phyloP scores from a whole-genome alignment of 257 asterid genomes.

The Solanum dulcamara region DNA sequence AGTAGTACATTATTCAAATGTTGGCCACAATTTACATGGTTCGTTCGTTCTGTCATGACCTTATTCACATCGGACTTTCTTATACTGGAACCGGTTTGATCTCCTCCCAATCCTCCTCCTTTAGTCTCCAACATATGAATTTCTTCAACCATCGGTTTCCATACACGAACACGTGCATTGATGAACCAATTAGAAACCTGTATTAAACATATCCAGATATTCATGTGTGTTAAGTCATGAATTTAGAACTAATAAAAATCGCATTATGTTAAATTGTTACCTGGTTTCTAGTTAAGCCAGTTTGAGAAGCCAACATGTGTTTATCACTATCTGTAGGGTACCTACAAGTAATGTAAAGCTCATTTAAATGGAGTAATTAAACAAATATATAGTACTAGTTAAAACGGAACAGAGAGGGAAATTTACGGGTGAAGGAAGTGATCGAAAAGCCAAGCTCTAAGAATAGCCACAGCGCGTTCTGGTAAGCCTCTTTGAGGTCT shows the following conservation, averaged over 20 bases:
- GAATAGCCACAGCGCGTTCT: constrained; percentile 68
- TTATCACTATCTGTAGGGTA: constrained; percentile 85
- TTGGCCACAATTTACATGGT: constrained; percentile 1
- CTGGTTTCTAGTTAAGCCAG: constrained; percentile 84
- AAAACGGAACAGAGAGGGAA: too few relatives aligned
- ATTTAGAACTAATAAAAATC: not conserved
- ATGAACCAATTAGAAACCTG: constrained; percentile 90
- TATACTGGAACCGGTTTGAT: not conserved
- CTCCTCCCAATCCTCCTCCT: constrained; percentile 19
- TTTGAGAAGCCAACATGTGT: constrained; percentile 75
- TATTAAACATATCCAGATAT: not conserved
- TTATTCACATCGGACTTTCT: not conserved
- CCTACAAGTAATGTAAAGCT: constrained; percentile 8
- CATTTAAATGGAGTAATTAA: not conserved
- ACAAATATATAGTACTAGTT: not conserved
- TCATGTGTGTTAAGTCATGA: not conserved
- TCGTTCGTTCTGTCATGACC: not conserved
- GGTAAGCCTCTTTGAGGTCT: constrained; percentile 93
- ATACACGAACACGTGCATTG: constrained; percentile 79
- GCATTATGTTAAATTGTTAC: constrained; percentile 3
- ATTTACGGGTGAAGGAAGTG: constrained; percentile 89
- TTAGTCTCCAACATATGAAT: constrained; percentile 69
- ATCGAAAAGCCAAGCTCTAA: constrained; percentile 85
- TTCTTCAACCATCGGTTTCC: constrained; percentile 96
- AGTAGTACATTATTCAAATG: constrained; percentile 2